These are phyloP conservation scores for Phaeoacremonium minimum DNA, from an alignment of 2,329 filamentous ascomycete genomes.

Conservation along the genomic window DNA sequence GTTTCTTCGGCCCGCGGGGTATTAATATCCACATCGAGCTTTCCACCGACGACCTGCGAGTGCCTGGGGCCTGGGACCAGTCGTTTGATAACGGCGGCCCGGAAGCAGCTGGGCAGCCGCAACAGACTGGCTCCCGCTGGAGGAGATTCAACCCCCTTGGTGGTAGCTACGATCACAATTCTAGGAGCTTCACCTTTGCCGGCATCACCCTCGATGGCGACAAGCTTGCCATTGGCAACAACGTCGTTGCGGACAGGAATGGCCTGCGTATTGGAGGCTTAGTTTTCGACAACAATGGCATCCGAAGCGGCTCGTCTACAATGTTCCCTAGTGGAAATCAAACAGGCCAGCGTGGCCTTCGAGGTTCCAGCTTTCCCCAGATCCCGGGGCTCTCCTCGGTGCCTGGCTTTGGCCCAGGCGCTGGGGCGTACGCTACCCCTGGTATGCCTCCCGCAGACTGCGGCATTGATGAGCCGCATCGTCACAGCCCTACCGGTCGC, in stretches of 20 bases:
- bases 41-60: conserved; percentile 13
- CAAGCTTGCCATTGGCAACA: conserved; percentile 35
- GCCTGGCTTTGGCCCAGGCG: background rate
- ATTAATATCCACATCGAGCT: conserved; percentile 32
- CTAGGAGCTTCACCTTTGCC: conserved; percentile 25
- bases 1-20: conserved; percentile 49
- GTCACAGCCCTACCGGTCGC: background rate
- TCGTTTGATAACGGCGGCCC: conserved; percentile 17
- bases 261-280: conserved; percentile 41
- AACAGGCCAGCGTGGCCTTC: background rate
- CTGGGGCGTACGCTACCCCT: background rate
- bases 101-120: conserved; percentile 3
- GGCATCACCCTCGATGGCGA: conserved; percentile 38
- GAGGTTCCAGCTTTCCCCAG: background rate
- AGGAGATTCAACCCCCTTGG: conserved; percentile 12
- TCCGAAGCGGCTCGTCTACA: conserved; percentile 14
- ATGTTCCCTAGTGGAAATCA: background rate
- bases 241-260: conserved; percentile 36
- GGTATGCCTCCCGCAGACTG: background rate
- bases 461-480: background rate
- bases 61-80: conserved; percentile 27
- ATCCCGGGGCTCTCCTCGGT: too few relatives aligned
- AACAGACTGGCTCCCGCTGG: conserved; percentile 6
- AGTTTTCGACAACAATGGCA: conserved; percentile 33
- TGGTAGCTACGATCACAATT: conserved; percentile 5